Base-by-base conservation (phyloP, 225 moss, liverwort and hornwort genomes). In the Thuidium tamariscinum region DNA sequence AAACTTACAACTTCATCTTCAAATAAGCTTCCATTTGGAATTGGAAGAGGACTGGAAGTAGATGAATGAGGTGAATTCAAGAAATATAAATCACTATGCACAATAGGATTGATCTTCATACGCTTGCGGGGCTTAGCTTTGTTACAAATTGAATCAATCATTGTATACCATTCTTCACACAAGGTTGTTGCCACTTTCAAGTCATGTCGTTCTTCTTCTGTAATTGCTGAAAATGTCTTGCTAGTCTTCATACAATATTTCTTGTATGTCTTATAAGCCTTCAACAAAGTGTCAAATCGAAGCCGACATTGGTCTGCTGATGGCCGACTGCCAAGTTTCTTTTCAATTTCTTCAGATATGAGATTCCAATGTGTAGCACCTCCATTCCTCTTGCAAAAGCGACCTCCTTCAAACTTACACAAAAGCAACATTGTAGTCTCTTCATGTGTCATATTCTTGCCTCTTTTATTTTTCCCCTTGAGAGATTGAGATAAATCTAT, bases 401-500 rank as follows among this genome's bases (percentile, higher is more conserved):
- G 26, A 15, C 39, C 68, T 41, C 41, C 41, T 69, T 69, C 69
- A 5, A 14, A 4, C 26, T 41, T 69, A 15, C 41, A 69, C 1
- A 1, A 69, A 41, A 69, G 41, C 41, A 69, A 26, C 8, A 25
- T 1, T 0, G 0, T 14, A 1, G 69, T 41, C 41, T 69, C 68
- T 0, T 41, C 25, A 8, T 41, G 2, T 8, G 69, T 69, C 69
- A 69, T 69, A 69, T 69, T 69, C 41, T 26, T 69, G 3, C 14
- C 26, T 69, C 41, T 41, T 3, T 41, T 41, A 15, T 8, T 5
- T 69, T 41, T 69, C 0, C 8, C 9, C 2, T 69, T 26, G 0
- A 8, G 0, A 25, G 0, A 14, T 26, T 15, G 0, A 5, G 1
- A 15, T 2, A 8, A 41, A 69, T 41, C 26, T 15, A 8, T 14